Conservation (phyloP, 192 early-diverging fungal genomes). For the Geranomyces michiganensis region DNA sequence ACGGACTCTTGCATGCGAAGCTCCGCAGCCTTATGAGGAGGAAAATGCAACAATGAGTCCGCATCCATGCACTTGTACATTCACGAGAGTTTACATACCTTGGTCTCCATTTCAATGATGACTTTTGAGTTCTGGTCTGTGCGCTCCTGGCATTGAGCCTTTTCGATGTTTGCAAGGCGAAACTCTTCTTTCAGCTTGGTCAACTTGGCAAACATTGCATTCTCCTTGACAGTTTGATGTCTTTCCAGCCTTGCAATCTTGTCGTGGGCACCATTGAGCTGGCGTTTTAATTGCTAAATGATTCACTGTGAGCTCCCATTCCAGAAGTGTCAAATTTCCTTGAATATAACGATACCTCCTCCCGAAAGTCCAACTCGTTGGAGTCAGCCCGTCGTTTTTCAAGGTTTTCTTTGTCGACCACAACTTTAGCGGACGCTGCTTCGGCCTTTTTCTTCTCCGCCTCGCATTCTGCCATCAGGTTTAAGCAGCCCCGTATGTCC, state of each 20-base stretch:
- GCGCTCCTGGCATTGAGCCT: conserved; percentile 31
- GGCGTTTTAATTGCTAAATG: conserved; percentile 49
- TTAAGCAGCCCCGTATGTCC: conserved; percentile 60
- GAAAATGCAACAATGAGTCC: neutral
- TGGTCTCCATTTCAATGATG: conserved; percentile 40
- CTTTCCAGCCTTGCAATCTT: conserved; percentile 51
- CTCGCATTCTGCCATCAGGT: conserved; percentile 70
- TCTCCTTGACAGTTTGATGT: conserved; percentile 46
- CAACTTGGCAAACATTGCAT: conserved; percentile 39
- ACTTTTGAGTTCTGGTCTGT: conserved; percentile 41
- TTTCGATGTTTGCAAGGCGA: conserved; percentile 22
- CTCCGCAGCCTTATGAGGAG: conserved; percentile 14
- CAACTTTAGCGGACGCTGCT: conserved; percentile 39
- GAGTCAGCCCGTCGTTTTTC: conserved; percentile 43
- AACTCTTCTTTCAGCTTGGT: conserved; percentile 44
- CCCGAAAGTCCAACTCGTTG: conserved; percentile 41
- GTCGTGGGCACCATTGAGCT: conserved; percentile 47
- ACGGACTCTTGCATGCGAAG: conserved; percentile 21
- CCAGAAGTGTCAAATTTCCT: neutral
- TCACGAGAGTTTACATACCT: conserved; percentile 28
- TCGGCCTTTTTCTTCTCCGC: conserved; percentile 52
- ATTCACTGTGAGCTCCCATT: neutral
- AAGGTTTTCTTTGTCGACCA: conserved; percentile 44
- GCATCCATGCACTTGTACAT: neutral
- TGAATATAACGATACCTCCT: conserved; percentile 38